Evolutionary conservation across 345 rosid species (phyloP).

Genomic region (Populus nigra): DNA sequence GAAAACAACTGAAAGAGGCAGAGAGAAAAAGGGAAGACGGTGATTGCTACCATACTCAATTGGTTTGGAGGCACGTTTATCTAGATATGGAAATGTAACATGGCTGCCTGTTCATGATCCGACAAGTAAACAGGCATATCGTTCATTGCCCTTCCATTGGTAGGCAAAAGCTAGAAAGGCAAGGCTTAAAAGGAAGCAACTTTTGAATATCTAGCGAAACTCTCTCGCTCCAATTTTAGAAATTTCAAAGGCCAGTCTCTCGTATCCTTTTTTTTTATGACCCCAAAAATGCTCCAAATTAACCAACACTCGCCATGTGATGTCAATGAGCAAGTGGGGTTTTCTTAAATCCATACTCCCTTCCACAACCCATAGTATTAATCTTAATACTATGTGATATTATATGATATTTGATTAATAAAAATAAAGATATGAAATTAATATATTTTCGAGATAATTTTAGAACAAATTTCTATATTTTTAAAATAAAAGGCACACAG

Average conservation of each 20-base stretch:
- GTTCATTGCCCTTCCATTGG: constrained; percentile 48
- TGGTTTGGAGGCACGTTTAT: constrained; percentile 31
- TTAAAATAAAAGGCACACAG: too few species aligned
- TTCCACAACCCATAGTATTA: neutral
- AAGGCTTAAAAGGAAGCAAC: neutral
- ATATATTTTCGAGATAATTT: too few species aligned
- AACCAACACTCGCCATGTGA: constrained; percentile 37
- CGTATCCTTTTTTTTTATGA: neutral
- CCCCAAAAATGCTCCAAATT: constrained; percentile 2
- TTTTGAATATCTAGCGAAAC: neutral
- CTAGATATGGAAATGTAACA: constrained; percentile 35
- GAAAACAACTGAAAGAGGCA: neutral
- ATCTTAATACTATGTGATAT: too few species aligned
- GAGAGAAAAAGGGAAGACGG: constrained; percentile 4
- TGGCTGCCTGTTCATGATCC: constrained; percentile 47
- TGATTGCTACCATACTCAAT: constrained; percentile 3
- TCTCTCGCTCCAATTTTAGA: neutral
- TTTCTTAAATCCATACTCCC: neutral
- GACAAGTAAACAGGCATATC: constrained; percentile 51
- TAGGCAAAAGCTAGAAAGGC: constrained; percentile 29
- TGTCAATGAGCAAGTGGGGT: constrained; percentile 22
- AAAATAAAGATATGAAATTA: too few species aligned
- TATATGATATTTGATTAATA: too few species aligned
- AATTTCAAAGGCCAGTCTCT: neutral
- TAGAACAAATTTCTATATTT: too few species aligned